Percentiles rank a stretch among this genome's conserved stretches.
Evolutionary conservation across 352 stramenopile species (phyloP).

Genomic region (Globisporangium camurandrum): DNA sequence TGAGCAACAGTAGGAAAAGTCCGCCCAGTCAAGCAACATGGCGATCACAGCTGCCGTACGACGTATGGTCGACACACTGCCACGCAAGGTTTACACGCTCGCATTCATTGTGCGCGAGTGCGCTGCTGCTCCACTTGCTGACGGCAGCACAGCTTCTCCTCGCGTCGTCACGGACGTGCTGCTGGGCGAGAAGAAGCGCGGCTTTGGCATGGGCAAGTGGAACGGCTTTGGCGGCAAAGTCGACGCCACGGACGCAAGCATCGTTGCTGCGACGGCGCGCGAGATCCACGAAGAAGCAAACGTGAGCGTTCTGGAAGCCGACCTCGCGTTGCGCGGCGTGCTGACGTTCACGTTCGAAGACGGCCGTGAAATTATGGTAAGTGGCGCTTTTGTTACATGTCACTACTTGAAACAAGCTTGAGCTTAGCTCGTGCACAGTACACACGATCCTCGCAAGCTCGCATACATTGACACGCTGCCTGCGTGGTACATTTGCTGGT

Average conservation of each 20-base stretch:
- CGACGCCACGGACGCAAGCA: conserved; percentile 52
- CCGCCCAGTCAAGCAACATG: no score
- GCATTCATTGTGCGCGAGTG: conserved; percentile 36
- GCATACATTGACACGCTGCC: no score
- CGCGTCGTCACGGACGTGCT: conserved; percentile 48
- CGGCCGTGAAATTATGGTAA: conserved; percentile 48
- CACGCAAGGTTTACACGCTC: conserved; percentile 48
- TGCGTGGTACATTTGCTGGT: no score
- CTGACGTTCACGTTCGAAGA: conserved; percentile 62
- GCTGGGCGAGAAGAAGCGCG: conserved; percentile 86
- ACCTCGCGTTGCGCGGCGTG: conserved; percentile 25
- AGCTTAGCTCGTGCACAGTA: no score
- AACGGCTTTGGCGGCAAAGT: conserved; percentile 91
- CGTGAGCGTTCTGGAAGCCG: conserved; percentile 26
- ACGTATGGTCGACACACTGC: conserved; percentile 15
- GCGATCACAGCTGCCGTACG: no score
- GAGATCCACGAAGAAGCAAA: conserved; percentile 71
- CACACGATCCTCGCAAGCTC: no score
- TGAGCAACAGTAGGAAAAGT: no score
- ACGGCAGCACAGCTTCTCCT: not conserved
- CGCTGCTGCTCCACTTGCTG: not conserved
- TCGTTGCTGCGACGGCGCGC: conserved; percentile 43
- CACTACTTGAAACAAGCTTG: no score
- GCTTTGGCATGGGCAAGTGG: conserved; percentile 86
- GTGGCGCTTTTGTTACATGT: not conserved